A percentile compares a stretch with the other conserved stretches of the same genome.
Conservation (phyloP, 495 filamentous ascomycete genomes). For the Copromyces sp. region DNA sequence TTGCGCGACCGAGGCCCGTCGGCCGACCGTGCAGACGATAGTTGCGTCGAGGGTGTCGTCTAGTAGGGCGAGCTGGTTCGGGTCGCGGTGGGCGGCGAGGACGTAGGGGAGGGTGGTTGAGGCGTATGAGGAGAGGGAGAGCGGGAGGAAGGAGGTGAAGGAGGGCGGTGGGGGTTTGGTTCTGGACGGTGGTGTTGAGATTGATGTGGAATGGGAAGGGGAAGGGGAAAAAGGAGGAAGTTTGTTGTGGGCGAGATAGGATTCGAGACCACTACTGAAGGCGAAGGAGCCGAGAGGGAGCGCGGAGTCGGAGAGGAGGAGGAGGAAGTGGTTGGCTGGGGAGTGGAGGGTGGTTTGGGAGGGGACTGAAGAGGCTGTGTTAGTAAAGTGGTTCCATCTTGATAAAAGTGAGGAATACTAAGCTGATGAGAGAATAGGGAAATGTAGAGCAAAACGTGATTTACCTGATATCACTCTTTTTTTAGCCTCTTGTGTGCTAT, state of each 20-base stretch:
- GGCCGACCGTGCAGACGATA: constrained; percentile 76
- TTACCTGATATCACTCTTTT: background rate
- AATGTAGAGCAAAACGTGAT: background rate
- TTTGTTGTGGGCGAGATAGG: constrained; percentile 74
- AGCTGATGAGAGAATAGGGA: background rate
- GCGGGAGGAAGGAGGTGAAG: constrained; percentile 65
- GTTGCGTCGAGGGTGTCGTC: constrained; percentile 84
- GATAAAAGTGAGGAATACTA: background rate
- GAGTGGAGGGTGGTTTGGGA: constrained; percentile 1
- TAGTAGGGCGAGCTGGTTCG: constrained; percentile 44
- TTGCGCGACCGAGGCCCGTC: constrained; percentile 74
- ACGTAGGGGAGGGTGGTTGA: constrained; percentile 78
- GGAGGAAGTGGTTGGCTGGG: constrained; percentile 57
- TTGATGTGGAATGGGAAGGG: constrained; percentile 5
- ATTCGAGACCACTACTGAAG: constrained; percentile 90
- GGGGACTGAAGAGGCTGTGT: background rate
- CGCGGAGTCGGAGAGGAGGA: constrained; percentile 90
- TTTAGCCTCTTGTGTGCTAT: background rate
- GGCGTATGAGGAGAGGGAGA: constrained; percentile 70
- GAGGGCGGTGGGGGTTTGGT: constrained; percentile 22
- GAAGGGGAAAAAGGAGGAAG: background rate
- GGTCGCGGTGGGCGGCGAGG: constrained; percentile 59
- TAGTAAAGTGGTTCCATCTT: background rate
- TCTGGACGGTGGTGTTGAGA: background rate
- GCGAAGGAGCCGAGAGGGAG: constrained; percentile 94